A percentile compares a stretch with the other conserved stretches of the same genome.
Conservation (phyloP, 2,329 filamentous ascomycete species). For the Trichoderma endophyticum region DNA sequence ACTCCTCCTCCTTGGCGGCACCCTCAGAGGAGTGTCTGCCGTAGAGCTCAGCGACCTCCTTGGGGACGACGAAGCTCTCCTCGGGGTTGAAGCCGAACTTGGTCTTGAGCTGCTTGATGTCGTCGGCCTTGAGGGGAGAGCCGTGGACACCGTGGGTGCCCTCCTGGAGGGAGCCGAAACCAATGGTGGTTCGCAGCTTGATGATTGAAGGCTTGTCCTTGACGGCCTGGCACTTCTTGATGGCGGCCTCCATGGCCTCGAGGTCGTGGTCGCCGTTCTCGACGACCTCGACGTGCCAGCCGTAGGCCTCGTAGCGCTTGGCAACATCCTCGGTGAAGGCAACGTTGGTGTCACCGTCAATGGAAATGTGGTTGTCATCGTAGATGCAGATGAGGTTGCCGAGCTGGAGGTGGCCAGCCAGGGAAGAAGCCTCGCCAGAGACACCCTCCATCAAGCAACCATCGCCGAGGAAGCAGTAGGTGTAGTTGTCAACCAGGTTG, state of each 20-base stretch:
- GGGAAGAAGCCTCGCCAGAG: constrained; percentile 85
- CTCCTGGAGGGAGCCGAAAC: constrained; percentile 88
- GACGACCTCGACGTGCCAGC: constrained; percentile 88
- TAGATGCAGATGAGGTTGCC: constrained; percentile 97
- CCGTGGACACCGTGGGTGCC: constrained; percentile 96
- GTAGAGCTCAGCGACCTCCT: constrained; percentile 91
- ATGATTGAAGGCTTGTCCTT: constrained; percentile 97
- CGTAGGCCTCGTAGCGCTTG: constrained; percentile 94
- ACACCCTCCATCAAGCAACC: constrained; percentile 99
- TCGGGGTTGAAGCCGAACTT: constrained; percentile 96
- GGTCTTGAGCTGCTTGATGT: constrained; percentile 88
- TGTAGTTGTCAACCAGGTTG: constrained; percentile 92
- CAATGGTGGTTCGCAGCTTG: constrained; percentile 95
- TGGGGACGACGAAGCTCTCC: constrained; percentile 87
- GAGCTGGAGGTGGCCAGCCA: constrained; percentile 93
- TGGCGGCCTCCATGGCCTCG: constrained; percentile 80
- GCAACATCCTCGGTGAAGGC: constrained; percentile 96
- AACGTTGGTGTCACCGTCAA: constrained; percentile 91
- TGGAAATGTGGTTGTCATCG: constrained; percentile 97
- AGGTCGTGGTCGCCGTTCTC: constrained; percentile 87
- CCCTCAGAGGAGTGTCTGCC: constrained; percentile 80
- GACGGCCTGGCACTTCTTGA: constrained; percentile 78
- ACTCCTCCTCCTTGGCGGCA: constrained; percentile 86
- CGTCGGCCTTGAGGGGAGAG: constrained; percentile 90
- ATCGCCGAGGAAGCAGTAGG: constrained; percentile 94